Evolutionary conservation across 176 grass and related monocot genomes (phyloP), one percentile per base, ranked within the genome.

Genomic region (Phragmites australis): DNA sequence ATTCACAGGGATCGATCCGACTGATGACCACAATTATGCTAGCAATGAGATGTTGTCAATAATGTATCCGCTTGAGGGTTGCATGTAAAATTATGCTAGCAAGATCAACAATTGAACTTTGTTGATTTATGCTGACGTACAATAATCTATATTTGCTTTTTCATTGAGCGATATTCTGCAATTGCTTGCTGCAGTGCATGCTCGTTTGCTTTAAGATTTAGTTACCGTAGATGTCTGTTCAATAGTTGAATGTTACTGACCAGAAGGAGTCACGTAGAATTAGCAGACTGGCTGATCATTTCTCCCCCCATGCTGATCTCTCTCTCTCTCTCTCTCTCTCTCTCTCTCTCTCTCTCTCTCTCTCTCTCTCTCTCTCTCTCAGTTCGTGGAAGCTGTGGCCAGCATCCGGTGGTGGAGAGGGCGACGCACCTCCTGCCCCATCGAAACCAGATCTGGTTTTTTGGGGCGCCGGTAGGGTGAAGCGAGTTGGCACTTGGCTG

Each of bases 1-100:
- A 78, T 93, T 76, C 86, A 97, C 39, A 84, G 81, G 76, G 81
- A 87, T 0, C 15, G 65, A 8, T 25, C 4, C 1, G 75, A 74
- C 0, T 34, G 42, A 56, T 40, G 56, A 31, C 6, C 2, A 29
- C 6, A 30, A 21, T 12, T 8, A 57, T 68, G 29, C 51, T 37
- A 26, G 57, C 29, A 30, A 8, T n/a, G 32, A n/a, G 43, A 6
- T 56, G 37, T 2, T 80, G 49, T 75, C 0, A 56, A 2, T 65
- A 22, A 6, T 80, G 16, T 11, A 6, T 17, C 13, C 16, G n/a
- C 12, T 46, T 6, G 9, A 57, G 7, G 42, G 61, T 68, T 74
- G 55, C 34, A 9, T 53, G 5, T 49, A 3, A 64, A 68, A 47
- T 26, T 43, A 26, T 84, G 23, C 12, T 6, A 40, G 27, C 21